Percentiles rank a stretch among this genome's conserved stretches.
Evolutionary conservation across 768 basidiomycete species (phyloP).

Genomic region (Naganishia kalamii): DNA sequence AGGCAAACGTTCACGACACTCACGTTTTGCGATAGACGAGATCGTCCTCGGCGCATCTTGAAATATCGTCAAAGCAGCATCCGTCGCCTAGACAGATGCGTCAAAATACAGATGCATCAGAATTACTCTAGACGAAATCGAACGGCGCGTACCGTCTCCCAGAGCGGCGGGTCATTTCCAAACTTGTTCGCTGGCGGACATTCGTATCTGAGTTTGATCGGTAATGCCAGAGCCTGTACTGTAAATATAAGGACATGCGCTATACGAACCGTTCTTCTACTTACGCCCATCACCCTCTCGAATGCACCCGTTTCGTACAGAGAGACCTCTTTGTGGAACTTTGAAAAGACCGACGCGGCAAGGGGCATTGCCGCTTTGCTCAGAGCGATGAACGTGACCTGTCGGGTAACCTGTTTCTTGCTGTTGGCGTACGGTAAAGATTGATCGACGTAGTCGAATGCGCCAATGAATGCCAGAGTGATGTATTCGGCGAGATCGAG

Average conservation of each 20-base stretch:
- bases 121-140: too few species aligned
- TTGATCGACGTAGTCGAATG: slow-evolving; percentile 13
- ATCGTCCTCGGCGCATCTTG: background rate
- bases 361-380: slow-evolving; percentile 80
- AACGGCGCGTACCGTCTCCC: slow-evolving; percentile 97
- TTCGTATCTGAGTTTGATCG: slow-evolving; percentile 89
- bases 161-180: slow-evolving; percentile 78
- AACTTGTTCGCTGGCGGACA: slow-evolving; percentile 83
- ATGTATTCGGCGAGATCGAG: slow-evolving; percentile 76
- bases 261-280: slow-evolving; percentile 30
- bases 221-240: slow-evolving; percentile 72
- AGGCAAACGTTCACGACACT: background rate
- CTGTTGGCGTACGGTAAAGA: slow-evolving; percentile 35
- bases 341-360: slow-evolving; percentile 68
- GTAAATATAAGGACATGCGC: background rate
- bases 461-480: slow-evolving; percentile 75
- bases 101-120: background rate
- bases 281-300: slow-evolving; percentile 70
- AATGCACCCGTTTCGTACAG: slow-evolving; percentile 77
- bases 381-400: slow-evolving; percentile 83
- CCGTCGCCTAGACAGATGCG: background rate
- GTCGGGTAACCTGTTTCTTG: slow-evolving; percentile 53
- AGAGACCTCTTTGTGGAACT: slow-evolving; percentile 50
- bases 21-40: slow-evolving; percentile 6
- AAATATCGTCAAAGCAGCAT: background rate